Evolutionary conservation across 1,284 basidiomycete species (phyloP), one percentile per base, ranked within the genome.

Genomic region (Papiliotrema terrestris): DNA sequence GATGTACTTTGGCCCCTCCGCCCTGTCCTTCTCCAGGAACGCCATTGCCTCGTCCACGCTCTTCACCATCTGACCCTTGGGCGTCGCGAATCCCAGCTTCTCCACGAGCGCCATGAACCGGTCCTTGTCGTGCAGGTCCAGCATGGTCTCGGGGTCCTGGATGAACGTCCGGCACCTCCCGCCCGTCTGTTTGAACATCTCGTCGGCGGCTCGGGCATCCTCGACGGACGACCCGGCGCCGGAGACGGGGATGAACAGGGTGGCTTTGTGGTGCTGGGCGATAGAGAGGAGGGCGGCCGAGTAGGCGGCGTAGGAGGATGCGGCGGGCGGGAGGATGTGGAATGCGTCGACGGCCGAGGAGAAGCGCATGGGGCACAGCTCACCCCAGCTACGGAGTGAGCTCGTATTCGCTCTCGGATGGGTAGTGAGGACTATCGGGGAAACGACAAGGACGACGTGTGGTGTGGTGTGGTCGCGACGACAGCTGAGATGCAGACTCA

Each of bases 191-290:
- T 55, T 52, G 9, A 62, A 68, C 60, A 78, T 68, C 22, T 70
- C 60, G 19, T 74, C 65, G 3, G 69, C 78, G 0, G 72, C 73
- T 35, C 63, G 51, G 8, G 76, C 73, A 54, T 79, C 78, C 56
- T 76, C 71, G 22, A 75, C 69, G 1, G 76, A 76, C 17, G 71
- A 73, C 1, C 71, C 76, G 3, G 73, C 77, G 11, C 76, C 76
- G 1, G 73, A 76, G 36, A 77, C 77, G 5, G 77, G 77, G 19
- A 79, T 68, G 62, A 78, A 78, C 3, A 77, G 63, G 41, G 65
- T 66, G 1, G 71, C 70, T 8, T 66, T 57, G 54, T 78, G 72
- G 2, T 36, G 49, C 35, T 65, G 54, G 3, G 72, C 74, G 38
- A 78, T 62, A 1, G 57, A 43, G 22, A 73, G 59, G 5, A 78